A percentile compares a stretch with the other conserved stretches of the same genome.
These are phyloP conservation scores for Starmerella sp. DNA, from an alignment of 805 yeast species.

Conservation along the genomic window DNA sequence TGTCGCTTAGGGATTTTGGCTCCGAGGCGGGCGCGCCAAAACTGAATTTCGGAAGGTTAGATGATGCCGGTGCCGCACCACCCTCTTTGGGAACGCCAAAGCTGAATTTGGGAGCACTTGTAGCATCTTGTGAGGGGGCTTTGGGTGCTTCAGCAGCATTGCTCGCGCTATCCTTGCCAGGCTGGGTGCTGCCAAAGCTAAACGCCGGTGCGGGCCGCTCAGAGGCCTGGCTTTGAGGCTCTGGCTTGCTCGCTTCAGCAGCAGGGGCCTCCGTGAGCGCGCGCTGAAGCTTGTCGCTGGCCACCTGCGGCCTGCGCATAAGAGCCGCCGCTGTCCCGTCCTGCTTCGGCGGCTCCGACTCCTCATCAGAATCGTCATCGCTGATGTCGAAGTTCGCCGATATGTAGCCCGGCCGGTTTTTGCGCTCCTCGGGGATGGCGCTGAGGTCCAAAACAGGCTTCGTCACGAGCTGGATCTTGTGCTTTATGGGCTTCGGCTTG, in stretches of 20 bases:
- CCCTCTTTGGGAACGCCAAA: background rate
- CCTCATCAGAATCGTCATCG: constrained; percentile 21
- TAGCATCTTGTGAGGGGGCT: background rate
- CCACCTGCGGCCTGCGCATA: constrained; percentile 13
- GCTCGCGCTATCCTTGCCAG: background rate
- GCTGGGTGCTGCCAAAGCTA: background rate
- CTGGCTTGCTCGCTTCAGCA: background rate
- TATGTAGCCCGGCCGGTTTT: constrained; percentile 28
- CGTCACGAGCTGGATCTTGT: constrained; percentile 15
- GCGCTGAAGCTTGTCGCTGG: constrained; percentile 5
- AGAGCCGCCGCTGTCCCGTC: background rate
- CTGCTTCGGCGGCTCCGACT: background rate
- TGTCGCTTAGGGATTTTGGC: no score
- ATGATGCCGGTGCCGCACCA: background rate
- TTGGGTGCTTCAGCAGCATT: background rate
- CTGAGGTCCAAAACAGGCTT: constrained; percentile 16
- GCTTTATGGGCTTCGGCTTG: background rate
- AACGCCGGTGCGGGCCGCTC: background rate
- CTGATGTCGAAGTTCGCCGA: constrained; percentile 29
- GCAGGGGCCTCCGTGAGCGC: background rate
- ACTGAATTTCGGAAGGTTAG: constrained; percentile 5
- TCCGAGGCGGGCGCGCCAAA: background rate
- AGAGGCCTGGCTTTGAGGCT: no score
- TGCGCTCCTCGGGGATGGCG: constrained; percentile 19
- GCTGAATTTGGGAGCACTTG: background rate